Evolutionary conservation across 257 asterid genomes (phyloP).

Genomic region (Solanum corneliomulleri): DNA sequence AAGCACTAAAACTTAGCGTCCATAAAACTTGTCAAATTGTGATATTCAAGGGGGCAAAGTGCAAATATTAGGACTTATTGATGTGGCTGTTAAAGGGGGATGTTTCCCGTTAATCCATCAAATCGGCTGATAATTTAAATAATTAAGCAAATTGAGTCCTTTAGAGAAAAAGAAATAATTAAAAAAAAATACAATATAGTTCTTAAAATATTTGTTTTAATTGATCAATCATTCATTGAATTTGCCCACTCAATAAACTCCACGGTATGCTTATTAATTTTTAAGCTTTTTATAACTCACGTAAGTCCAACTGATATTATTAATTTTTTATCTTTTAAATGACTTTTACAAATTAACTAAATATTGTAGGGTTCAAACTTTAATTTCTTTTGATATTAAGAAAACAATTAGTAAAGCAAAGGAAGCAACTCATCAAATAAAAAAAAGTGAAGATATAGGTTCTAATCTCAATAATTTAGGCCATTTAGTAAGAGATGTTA

Average conservation of each 20-base stretch:
- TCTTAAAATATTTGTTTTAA: neutral
- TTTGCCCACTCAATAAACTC: constrained; percentile 2
- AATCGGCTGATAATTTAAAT: constrained; percentile 11
- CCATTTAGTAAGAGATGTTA: too few species aligned
- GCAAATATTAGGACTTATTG: neutral
- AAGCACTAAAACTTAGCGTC: neutral
- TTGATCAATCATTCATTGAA: constrained; percentile 11
- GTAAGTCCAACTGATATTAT: too few species aligned
- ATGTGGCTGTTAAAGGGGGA: neutral
- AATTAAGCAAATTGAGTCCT: constrained; percentile 15
- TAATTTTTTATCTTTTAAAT: neutral
- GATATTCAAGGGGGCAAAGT: neutral
- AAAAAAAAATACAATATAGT: neutral
- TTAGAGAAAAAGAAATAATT: neutral
- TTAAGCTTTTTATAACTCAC: too few species aligned
- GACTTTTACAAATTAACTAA: neutral
- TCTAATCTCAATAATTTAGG: neutral
- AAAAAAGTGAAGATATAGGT: neutral
- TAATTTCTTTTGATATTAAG: neutral
- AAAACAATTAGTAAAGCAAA: neutral
- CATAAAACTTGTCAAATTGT: neutral
- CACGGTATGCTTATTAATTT: neutral
- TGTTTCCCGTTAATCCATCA: constrained; percentile 32
- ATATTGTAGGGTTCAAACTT: neutral
- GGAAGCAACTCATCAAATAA: neutral